phyloP scores from a whole-genome alignment of 345 rosid species.

The Bruguiera gymnorhiza region DNA sequence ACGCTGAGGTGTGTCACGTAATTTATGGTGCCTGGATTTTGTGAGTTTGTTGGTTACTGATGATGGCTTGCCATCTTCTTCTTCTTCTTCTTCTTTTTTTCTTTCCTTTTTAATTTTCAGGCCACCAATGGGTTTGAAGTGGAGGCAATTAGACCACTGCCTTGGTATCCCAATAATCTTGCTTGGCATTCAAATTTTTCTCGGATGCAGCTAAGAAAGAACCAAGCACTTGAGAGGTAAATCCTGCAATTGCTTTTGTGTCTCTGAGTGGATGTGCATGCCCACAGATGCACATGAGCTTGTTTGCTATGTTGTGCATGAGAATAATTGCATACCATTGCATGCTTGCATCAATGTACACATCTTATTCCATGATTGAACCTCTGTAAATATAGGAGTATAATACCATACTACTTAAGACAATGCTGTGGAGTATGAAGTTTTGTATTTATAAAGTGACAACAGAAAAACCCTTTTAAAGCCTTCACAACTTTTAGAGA shows the following conservation, averaged over 20 bases:
- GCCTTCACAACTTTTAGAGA: too few species aligned
- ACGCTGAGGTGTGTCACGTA: conserved; percentile 50
- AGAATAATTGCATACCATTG: neutral
- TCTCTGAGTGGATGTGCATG: neutral
- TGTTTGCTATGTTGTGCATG: neutral
- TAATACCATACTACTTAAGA: too few species aligned
- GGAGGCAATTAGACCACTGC: conserved; percentile 76
- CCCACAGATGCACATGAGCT: neutral
- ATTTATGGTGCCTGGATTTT: neutral
- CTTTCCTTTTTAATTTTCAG: conserved; percentile 26
- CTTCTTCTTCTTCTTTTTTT: neutral
- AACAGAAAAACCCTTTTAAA: too few species aligned
- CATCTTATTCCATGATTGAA: too few species aligned
- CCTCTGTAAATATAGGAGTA: too few species aligned
- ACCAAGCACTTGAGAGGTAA: conserved; percentile 88
- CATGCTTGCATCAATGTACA: too few species aligned
- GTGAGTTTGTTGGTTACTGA: neutral
- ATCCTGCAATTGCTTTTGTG: neutral
- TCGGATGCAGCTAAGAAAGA: conserved; percentile 87
- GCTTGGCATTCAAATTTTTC: conserved; percentile 96
- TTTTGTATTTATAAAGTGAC: too few species aligned
- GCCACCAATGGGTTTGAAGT: conserved; percentile 61
- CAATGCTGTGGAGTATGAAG: too few species aligned
- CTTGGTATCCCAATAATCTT: conserved; percentile 85
- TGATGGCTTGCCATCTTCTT: neutral